Evolutionary conservation across 2,329 filamentous ascomycete species (phyloP).

Genomic region (Calonectria henricotiae): DNA sequence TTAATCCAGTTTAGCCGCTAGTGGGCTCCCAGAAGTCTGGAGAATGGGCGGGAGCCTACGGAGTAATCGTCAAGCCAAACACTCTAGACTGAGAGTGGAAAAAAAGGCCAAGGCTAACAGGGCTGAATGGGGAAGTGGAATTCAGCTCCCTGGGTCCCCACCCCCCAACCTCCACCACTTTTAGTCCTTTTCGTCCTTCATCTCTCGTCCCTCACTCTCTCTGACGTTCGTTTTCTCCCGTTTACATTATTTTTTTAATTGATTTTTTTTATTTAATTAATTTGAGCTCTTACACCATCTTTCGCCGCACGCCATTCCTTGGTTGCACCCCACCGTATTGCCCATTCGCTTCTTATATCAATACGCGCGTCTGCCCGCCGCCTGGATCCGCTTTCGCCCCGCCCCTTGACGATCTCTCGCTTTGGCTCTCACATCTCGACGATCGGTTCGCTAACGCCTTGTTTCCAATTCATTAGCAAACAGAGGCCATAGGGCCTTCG

Average conservation of each 20-base stretch:
- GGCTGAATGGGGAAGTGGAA: slow-evolving; percentile 28
- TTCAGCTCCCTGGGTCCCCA: slow-evolving; percentile 24
- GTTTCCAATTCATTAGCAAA: not conserved
- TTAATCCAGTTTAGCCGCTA: not conserved
- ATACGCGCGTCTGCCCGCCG: not conserved
- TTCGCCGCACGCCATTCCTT: not conserved
- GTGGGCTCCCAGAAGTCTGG: slow-evolving; percentile 9
- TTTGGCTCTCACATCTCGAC: not conserved
- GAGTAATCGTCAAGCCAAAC: not conserved
- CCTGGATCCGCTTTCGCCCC: slow-evolving; percentile 20
- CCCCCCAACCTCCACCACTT: slow-evolving; percentile 28
- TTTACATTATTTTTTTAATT: not conserved
- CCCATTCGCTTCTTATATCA: slow-evolving; percentile 19
- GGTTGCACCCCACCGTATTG: not conserved
- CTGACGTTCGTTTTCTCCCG: slow-evolving; percentile 25
- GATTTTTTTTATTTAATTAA: no score
- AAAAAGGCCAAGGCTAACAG: slow-evolving; percentile 18
- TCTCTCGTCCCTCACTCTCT: slow-evolving; percentile 20
- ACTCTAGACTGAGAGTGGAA: slow-evolving; percentile 9
- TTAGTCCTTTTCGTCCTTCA: slow-evolving; percentile 33
- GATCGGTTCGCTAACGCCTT: not conserved
- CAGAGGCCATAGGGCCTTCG: slow-evolving; percentile 20
- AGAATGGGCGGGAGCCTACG: slow-evolving; percentile 13
- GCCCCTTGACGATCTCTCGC: slow-evolving; percentile 23
- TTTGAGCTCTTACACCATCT: not conserved